Base-by-base conservation (phyloP, 2,329 filamentous ascomycete species). In the Biscogniauxia marginata region DNA sequence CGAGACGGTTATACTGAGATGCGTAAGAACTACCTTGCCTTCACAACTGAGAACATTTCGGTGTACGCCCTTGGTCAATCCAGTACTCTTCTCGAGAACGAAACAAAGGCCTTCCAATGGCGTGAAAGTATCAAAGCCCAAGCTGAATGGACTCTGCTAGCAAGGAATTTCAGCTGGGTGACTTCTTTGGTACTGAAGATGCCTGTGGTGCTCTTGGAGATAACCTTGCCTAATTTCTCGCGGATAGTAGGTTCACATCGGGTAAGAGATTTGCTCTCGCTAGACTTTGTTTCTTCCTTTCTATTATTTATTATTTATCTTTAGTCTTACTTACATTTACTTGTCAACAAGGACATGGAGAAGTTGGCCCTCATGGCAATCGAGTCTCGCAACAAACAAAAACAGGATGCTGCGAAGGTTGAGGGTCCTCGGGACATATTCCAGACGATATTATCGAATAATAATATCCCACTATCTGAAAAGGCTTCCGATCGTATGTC, bases 401-500 rank as follows among this genome's bases (percentile, higher is more conserved):
- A 16, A 39, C 2, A 39, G n/a, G 30, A 46, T 9, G 18, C 6
- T 6, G 7, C 13, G 4, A 46, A 20, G 20, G 18, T 2, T 18
- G 7, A 18, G 13, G 45, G 2, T 4, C 11, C 18, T 46, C 19
- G 5, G 11, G 20, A 20, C 8, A 43, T 61, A 45, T 63, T 58
- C 20, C 56, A 53, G 3, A 21, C 39, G 6, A 30, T 63, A 8
- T 46, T 61, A 8, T 43, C 54, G 30, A 39, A 61, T 34, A 13
- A 57, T 7, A 52, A 46, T 18, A 20, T 63, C 6, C 60, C 60
- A 4, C 20, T 52, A 4, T 24, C 44, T 3, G 60, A 63, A 48
- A 63, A 61, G 9, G 18, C 20, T 6, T 55, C 54, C 51, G 46
- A 58, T 9, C 54, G 61, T 16, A 63, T 63, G 34, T 59, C 56